A percentile compares a stretch with the other conserved stretches of the same genome.
These are phyloP conservation scores for Dittrichia graveolens DNA, from an alignment of 129 eudicot genomes.

Conservation along the genomic window DNA sequence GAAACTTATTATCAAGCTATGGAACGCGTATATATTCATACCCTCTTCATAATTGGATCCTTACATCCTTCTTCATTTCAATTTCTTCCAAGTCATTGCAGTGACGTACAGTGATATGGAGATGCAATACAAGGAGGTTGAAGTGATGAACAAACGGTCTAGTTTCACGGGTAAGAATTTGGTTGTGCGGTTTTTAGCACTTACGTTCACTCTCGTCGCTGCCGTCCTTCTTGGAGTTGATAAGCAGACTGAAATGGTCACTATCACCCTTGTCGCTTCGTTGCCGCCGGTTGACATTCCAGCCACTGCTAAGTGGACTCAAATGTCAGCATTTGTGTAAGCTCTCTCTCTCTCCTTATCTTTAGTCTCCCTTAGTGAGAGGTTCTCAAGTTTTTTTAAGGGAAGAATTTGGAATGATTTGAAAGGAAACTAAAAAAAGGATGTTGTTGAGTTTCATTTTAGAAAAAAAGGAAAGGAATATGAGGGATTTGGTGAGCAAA, in stretches of 20 bases:
- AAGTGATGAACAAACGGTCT: slow-evolving; percentile 14
- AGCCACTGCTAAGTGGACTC: slow-evolving; percentile 66
- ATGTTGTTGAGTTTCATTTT: too few relatives aligned
- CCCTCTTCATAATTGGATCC: neutral
- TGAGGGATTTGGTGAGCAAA: too few relatives aligned
- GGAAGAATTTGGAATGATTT: too few relatives aligned
- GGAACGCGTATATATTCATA: slow-evolving; percentile 11
- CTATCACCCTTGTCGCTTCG: slow-evolving; percentile 43
- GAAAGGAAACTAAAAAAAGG: too few relatives aligned
- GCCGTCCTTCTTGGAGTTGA: slow-evolving; percentile 59
- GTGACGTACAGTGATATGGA: slow-evolving; percentile 15
- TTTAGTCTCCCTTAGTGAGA: too few relatives aligned
- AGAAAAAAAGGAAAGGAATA: too few relatives aligned
- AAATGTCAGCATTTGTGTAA: slow-evolving; percentile 50
- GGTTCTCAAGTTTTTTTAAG: too few relatives aligned
- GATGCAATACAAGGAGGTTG: slow-evolving; percentile 30
- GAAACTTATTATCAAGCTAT: neutral
- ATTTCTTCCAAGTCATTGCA: neutral
- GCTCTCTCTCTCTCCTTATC: neutral
- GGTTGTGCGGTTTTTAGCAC: slow-evolving; percentile 51
- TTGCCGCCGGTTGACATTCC: slow-evolving; percentile 67
- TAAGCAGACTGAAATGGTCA: slow-evolving; percentile 48
- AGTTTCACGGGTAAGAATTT: slow-evolving; percentile 32
- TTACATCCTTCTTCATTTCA: slow-evolving; percentile 4
- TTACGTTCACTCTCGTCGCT: slow-evolving; percentile 51